Evolutionary conservation across 1,284 basidiomycete species (phyloP).

Genomic region (Xerocomus minutiporus): DNA sequence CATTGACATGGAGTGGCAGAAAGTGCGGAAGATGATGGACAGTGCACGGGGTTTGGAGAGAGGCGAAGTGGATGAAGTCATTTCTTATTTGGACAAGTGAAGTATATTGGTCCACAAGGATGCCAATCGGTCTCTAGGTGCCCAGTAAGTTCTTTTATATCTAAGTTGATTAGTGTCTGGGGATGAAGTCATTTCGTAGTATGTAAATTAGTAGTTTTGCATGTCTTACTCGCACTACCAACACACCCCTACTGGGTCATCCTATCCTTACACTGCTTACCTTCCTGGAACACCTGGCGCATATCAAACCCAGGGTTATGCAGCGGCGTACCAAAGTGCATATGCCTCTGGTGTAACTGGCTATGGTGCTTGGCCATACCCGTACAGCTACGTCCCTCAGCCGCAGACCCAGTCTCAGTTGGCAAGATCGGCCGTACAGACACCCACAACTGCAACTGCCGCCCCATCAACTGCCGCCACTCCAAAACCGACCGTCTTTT

Average conservation of each 20-base stretch:
- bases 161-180: too few relatives aligned
- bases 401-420: conserved; percentile 31
- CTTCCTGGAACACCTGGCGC: conserved; percentile 36
- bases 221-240: conserved; percentile 38
- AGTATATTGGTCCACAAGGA: too few relatives aligned
- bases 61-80: conserved; percentile 32
- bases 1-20: conserved; percentile 65
- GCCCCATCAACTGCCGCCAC: conserved; percentile 16
- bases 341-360: conserved; percentile 44
- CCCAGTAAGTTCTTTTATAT: too few relatives aligned
- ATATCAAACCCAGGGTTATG: conserved; percentile 38
- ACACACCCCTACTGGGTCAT: conserved; percentile 40
- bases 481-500: conserved; percentile 38
- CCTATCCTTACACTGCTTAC: conserved; percentile 53
- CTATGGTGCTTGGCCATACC: conserved; percentile 56
- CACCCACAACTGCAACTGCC: conserved; percentile 23
- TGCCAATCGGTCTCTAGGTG: too few relatives aligned
- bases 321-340: conserved; percentile 43
- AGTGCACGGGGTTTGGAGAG: conserved; percentile 60
- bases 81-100: not conserved
- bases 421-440: conserved; percentile 36
- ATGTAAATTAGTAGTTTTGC: not conserved
- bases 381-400: conserved; percentile 51
- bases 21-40: conserved; percentile 68
- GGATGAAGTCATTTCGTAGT: not conserved